Base-by-base conservation (phyloP, 2,329 filamentous ascomycete species). In the Erysiphe pulchra region DNA sequence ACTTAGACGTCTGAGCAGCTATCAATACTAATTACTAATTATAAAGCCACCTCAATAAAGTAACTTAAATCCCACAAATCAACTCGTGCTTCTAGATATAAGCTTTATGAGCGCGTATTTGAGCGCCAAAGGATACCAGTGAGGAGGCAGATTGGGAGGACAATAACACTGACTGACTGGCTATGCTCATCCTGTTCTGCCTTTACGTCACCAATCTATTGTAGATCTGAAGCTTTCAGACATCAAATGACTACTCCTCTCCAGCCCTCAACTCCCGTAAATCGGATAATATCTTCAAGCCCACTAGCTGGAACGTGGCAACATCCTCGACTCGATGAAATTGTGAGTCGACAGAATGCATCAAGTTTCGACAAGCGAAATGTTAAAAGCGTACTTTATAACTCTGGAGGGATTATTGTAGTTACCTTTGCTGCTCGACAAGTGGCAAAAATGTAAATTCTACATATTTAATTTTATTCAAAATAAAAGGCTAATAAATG, bases 261-360 rank as follows among this genome's bases (percentile, higher is more conserved):
- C 12, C 52, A 51, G 2, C 55, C 56, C 11, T 53, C 52, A 5
- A 56, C 55, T 16, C 55, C 55, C 18, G 43, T 45, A 17, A 44
- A 46, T 17, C 47, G 50, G 41, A 36, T 49, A 40, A 47, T 48
- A 6, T 51, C 56, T 28, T 52, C 53, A 13, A 57, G 53, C 31
- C 57, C 57, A 17, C 47, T 50, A 9, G 55, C 82, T 7, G 86
- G 87, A 46, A 83, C 77, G 57, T 98, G 90, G 87, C 74, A 77
- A 56, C 90, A 98, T 60, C 90, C 90, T 32, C 76, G 79, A 50
- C 70, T 94, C 51, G 71, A 84, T 55, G 87, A 95, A 62, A 92
- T 98, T 58, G 75, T 80, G 14, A 71, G 72, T 50, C 76, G 90
- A 45, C 81, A 85, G 57, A 77, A 82, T 59, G 77, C 77, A 17